Evolutionary conservation across 257 asterid genomes (phyloP).

Genomic region (Lavandula angustifolia): DNA sequence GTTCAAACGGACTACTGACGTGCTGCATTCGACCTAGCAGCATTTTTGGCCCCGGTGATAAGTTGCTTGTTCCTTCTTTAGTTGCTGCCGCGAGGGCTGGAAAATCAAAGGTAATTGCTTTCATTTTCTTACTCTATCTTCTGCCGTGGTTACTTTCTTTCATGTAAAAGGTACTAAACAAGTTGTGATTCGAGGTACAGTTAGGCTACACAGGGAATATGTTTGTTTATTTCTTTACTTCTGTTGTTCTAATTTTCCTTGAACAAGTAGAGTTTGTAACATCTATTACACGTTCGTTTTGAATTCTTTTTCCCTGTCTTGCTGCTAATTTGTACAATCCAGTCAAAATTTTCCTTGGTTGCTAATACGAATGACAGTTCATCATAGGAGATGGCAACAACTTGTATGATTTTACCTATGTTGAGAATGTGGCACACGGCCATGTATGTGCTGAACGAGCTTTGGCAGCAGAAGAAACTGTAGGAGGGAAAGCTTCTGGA

Average conservation of each 20-base stretch:
- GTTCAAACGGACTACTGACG: constrained; percentile 59
- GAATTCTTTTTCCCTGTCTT: not conserved
- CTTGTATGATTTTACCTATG: constrained; percentile 71
- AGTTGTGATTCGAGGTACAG: constrained; percentile 11
- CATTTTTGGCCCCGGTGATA: constrained; percentile 84
- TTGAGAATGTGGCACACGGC: constrained; percentile 82
- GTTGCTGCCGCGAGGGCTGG: constrained; percentile 82
- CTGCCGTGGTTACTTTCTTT: not conserved
- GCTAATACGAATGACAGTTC: constrained; percentile 47
- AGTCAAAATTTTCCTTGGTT: constrained; percentile 19
- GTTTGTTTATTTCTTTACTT: constrained; percentile 18
- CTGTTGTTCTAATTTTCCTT: constrained; percentile 7
- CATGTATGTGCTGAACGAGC: constrained; percentile 83
- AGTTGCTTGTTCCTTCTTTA: constrained; percentile 75
- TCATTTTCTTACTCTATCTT: constrained; percentile 1
- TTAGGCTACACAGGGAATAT: constrained; percentile 14
- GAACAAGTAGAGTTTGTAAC: constrained; percentile 16
- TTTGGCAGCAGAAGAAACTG: constrained; percentile 59
- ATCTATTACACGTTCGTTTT: constrained; percentile 4
- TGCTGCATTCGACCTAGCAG: constrained; percentile 82
- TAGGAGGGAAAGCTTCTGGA: constrained; percentile 70
- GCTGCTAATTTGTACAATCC: constrained; percentile 2
- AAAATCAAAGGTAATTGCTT: constrained; percentile 55
- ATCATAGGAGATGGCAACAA: constrained; percentile 75
- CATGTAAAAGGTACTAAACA: not conserved